Evolutionary conservation across 768 basidiomycete genomes (phyloP).

Genomic region (Calocera cornea): DNA sequence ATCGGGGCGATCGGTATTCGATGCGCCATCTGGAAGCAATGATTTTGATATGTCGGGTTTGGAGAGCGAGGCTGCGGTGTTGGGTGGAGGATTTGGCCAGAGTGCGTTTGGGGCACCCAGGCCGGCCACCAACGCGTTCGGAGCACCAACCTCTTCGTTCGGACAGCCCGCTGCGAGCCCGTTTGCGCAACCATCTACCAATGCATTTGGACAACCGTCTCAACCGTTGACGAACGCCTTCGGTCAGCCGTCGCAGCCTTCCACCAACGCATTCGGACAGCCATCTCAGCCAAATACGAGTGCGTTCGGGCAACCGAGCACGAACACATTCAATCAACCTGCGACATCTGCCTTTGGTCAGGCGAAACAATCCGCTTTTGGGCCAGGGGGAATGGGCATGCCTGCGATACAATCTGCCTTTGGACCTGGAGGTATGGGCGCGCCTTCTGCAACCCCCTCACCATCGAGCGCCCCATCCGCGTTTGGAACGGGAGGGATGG

Average conservation of each 20-base stretch:
- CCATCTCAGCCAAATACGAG: background rate
- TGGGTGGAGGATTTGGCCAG: background rate
- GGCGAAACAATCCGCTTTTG: background rate
- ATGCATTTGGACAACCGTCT: background rate
- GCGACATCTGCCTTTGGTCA: background rate
- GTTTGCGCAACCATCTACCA: background rate
- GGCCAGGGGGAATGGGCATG: background rate
- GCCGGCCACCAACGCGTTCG: background rate
- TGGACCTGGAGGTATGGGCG: background rate
- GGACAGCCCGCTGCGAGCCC: background rate
- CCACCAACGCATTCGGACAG: background rate
- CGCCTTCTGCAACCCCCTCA: background rate
- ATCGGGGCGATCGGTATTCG: background rate
- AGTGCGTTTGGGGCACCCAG: background rate
- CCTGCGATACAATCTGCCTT: background rate
- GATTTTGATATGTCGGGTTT: background rate
- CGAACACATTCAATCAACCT: background rate
- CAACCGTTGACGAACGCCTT: background rate
- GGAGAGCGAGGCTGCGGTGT: background rate
- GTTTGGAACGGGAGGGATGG: background rate
- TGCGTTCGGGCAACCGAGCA: background rate
- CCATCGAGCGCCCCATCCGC: background rate
- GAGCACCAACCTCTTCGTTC: background rate
- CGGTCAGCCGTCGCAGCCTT: background rate
- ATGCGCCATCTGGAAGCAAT: background rate